Percentiles rank a stretch among this genome's conserved stretches.
These are phyloP conservation scores for Solanum corneliomulleri DNA, from an alignment of 257 asterid species.

Conservation along the genomic window DNA sequence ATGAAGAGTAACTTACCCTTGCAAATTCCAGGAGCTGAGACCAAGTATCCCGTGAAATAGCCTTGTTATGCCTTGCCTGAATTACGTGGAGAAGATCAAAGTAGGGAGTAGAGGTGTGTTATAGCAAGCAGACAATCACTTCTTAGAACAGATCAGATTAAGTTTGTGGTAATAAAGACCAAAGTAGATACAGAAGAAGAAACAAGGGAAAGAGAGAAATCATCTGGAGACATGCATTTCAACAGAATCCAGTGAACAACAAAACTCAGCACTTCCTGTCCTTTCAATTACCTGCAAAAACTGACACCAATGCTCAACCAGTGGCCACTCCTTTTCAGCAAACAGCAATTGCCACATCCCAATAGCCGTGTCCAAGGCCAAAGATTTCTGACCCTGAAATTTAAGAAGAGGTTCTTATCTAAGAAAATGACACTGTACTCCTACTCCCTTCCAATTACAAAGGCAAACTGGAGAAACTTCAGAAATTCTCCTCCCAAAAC, in stretches of 20 bases:
- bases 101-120: background rate
- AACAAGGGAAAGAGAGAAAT: background rate
- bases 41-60: constrained; percentile 98
- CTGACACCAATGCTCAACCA: constrained; percentile 98
- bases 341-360: constrained; percentile 99
- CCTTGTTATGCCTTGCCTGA: constrained; percentile 95
- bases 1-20: constrained; percentile 39
- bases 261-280: background rate
- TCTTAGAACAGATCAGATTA: background rate
- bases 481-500: background rate
- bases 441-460: background rate
- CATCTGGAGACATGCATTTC: background rate
- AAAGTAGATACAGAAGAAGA: background rate
- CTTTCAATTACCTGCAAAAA: constrained; percentile 64
- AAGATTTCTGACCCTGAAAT: constrained; percentile 92
- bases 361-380: constrained; percentile 96
- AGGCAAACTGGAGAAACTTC: background rate
- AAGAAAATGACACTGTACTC: background rate
- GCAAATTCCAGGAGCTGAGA: constrained; percentile 94
- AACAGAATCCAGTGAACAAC: background rate
- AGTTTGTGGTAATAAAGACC: background rate
- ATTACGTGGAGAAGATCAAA: constrained; percentile 7
- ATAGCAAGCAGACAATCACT: background rate
- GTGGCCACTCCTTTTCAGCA: constrained; percentile 90
- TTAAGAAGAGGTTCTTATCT: background rate